Evolutionary conservation across 257 asterid species (phyloP).

Genomic region (Ballota nigra): DNA sequence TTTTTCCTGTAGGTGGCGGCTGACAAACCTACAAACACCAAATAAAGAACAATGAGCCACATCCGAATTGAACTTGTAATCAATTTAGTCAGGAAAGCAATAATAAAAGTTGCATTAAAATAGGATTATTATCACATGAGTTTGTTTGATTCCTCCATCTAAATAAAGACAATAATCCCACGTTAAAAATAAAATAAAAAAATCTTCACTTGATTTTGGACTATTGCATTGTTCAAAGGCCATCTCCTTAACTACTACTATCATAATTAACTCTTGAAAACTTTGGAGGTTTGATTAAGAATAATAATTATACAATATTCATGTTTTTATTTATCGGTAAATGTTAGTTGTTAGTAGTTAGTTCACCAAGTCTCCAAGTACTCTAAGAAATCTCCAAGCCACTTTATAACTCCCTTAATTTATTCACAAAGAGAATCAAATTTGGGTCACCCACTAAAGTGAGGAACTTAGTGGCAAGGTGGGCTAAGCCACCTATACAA

Average conservation of each 20-base stretch:
- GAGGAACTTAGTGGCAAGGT: no score
- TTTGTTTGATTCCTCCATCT: not conserved
- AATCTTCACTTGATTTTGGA: not conserved
- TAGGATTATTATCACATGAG: not conserved
- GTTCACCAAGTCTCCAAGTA: no score
- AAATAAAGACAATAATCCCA: slow-evolving; percentile 1
- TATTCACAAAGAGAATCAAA: no score
- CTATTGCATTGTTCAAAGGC: not conserved
- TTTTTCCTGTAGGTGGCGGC: slow-evolving; percentile 85
- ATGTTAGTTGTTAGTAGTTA: no score
- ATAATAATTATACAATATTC: not conserved
- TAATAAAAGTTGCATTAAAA: not conserved
- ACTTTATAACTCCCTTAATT: no score
- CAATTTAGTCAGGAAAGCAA: not conserved
- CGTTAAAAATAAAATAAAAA: not conserved
- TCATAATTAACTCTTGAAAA: not conserved
- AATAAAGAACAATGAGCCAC: slow-evolving; percentile 2
- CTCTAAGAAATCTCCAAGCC: no score
- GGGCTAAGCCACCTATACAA: no score
- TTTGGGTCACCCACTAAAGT: no score
- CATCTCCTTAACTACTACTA: not conserved
- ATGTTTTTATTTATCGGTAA: no score
- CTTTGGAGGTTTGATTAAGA: not conserved
- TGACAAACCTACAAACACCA: slow-evolving; percentile 61
- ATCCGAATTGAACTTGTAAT: not conserved